Evolutionary conservation across 1,139 yeast genomes (phyloP).

Genomic region (Protomyces inundatus): DNA sequence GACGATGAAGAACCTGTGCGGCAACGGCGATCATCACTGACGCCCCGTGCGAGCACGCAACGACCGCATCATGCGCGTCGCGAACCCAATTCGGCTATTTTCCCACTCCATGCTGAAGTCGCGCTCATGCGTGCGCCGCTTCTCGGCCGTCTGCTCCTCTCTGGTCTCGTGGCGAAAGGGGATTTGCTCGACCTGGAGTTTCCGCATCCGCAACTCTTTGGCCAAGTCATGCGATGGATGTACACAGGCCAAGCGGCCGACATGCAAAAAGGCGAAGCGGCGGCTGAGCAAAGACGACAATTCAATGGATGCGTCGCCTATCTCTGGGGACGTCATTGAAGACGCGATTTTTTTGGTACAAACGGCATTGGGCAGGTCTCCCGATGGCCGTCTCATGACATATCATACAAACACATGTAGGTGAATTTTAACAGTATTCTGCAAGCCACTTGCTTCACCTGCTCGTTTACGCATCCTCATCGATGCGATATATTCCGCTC

Average conservation of each 20-base stretch:
- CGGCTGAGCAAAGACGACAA: not conserved
- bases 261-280: not conserved
- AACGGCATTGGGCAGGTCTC: not conserved
- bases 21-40: not conserved
- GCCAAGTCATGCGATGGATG: conserved; percentile 16
- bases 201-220: conserved; percentile 8
- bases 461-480: not conserved
- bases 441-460: not conserved
- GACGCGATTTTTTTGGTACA: not conserved
- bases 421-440: not conserved
- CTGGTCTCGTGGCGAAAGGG: conserved; percentile 6
- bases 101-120: conserved; percentile 19
- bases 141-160: conserved; percentile 7
- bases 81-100: not conserved
- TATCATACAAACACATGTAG: not conserved
- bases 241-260: conserved; percentile 6
- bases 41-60: not conserved
- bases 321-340: conserved; percentile 1
- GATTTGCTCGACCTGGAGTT: conserved; percentile 16
- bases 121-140: conserved; percentile 19
- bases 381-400: not conserved
- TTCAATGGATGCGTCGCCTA: conserved; percentile 2
- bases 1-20: not conserved
- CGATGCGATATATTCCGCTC: conserved; percentile 25
- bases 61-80: not conserved